These are phyloP conservation scores for Melanogaster broomeanus DNA, from an alignment of 768 basidiomycete genomes.

Conservation along the genomic window DNA sequence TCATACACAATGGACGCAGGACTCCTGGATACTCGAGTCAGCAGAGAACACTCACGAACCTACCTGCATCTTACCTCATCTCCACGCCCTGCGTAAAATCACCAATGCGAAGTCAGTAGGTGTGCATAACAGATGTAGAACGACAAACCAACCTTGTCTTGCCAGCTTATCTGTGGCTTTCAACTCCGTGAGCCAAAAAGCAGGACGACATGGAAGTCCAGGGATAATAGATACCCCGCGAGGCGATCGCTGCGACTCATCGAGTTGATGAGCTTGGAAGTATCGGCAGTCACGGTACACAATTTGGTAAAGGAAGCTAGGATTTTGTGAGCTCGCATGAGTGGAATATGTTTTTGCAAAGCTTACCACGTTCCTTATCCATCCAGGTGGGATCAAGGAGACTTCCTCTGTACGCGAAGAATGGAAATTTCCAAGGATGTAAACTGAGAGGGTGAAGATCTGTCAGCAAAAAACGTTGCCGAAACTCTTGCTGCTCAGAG, in stretches of 20 bases:
- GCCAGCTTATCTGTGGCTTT: slow-evolving; percentile 48
- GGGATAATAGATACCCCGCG: slow-evolving; percentile 11
- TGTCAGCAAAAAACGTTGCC: slow-evolving; percentile 2
- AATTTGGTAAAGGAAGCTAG: slow-evolving; percentile 5
- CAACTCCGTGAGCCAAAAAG: slow-evolving; percentile 46
- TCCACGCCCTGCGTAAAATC: background rate
- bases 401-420: slow-evolving; percentile 20
- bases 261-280: slow-evolving; percentile 8
- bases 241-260: background rate
- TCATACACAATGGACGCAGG: slow-evolving; percentile 8
- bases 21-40: background rate
- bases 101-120: background rate
- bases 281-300: slow-evolving; percentile 7
- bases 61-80: slow-evolving; percentile 1
- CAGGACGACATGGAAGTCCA: slow-evolving; percentile 36
- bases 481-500: slow-evolving; percentile 22
- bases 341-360: too few relatives aligned
- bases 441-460: background rate
- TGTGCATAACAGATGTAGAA: background rate
- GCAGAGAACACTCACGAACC: background rate
- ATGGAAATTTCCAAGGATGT: background rate
- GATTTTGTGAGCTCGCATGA: background rate
- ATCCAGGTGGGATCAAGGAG: slow-evolving; percentile 6
- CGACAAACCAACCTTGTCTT: slow-evolving; percentile 25
- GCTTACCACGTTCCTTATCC: slow-evolving; percentile 15